Evolutionary conservation across 2,329 filamentous ascomycete species (phyloP), one percentile per base, ranked within the genome.

Genomic region (Aspergillus viridinutans): DNA sequence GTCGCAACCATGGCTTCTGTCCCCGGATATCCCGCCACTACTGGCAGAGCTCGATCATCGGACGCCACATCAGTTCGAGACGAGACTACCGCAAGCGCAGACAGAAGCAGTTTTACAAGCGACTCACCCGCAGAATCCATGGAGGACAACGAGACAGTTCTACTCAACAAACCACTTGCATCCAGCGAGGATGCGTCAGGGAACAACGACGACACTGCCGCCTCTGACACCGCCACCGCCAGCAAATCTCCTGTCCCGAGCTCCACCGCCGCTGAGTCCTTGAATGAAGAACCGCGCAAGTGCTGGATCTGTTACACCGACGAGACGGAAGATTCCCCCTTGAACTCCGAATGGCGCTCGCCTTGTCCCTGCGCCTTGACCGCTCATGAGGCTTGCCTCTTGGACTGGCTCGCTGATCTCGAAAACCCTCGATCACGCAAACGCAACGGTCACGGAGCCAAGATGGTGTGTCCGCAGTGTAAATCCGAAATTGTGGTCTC

Each of bases 401-500:
- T 97, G 42, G 89, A 91, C 67, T 99, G 92, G 92, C 88, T 97
- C 20, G 88, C 90, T n/a, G 91, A 96, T 69, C 85, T 91, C 69
- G 92, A 97, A 75, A 79, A 83, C 23, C 83, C 83, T 1, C 81
- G 77, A 40, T 75, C 82, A 20, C 69, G 78, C 59, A 76, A 78
- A 62, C 73, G 77, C 63, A 72, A 71, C 74, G 83, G 69, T 72
- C 80, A 71, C 21, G 71, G 70, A 28, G 84, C 85, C 54, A 86
- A 86, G 59, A 85, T 97, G 61, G 78, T 84, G 54, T 99, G 94
- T 70, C 93, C 93, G 2, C 90, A 96, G 61, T 99, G 94, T 82
- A 94, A 96, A 72, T 83, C 86, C 1, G 83, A 85, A 63, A 96
- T 97, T 66, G 78, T 83, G 53, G 80, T 97, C 28, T 83, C 88